These are phyloP conservation scores for Lodderomyces oxycetoniae DNA, from an alignment of 1,139 yeast species.

Conservation along the genomic window DNA sequence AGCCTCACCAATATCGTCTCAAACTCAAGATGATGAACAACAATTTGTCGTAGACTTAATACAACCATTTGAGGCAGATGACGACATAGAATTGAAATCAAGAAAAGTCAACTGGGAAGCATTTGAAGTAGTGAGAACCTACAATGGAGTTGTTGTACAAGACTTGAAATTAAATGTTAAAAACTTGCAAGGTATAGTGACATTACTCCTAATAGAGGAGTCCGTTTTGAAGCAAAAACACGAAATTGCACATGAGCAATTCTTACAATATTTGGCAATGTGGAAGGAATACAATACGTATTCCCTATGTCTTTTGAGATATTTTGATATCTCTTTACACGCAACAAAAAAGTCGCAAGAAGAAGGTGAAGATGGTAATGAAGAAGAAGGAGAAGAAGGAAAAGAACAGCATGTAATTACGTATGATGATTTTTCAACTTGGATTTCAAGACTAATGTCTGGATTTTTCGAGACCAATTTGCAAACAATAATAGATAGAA, in stretches of 20 bases:
- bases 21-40: constrained; percentile 2
- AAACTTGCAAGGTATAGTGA: constrained; percentile 33
- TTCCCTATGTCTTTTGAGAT: background rate
- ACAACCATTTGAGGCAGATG: constrained; percentile 12
- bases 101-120: constrained; percentile 23
- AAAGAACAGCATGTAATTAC: background rate
- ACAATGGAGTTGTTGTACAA: constrained; percentile 29
- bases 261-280: background rate
- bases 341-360: too few species aligned
- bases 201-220: constrained; percentile 34
- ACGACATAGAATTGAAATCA: constrained; percentile 14
- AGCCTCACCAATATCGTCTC: constrained; percentile 6
- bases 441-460: background rate
- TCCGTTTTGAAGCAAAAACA: background rate
- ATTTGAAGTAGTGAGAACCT: constrained; percentile 16
- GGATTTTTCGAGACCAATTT: background rate
- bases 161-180: constrained; percentile 29
- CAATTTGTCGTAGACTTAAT: constrained; percentile 7
- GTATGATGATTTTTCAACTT: background rate
- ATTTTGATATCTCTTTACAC: background rate
- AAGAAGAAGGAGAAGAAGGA: too few species aligned
- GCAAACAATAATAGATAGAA: background rate
- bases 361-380: too few species aligned
- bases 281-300: background rate
- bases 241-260: background rate